Evolutionary conservation across 208 protist species (phyloP).

Genomic region (Endotrypanum monterogeii): DNA sequence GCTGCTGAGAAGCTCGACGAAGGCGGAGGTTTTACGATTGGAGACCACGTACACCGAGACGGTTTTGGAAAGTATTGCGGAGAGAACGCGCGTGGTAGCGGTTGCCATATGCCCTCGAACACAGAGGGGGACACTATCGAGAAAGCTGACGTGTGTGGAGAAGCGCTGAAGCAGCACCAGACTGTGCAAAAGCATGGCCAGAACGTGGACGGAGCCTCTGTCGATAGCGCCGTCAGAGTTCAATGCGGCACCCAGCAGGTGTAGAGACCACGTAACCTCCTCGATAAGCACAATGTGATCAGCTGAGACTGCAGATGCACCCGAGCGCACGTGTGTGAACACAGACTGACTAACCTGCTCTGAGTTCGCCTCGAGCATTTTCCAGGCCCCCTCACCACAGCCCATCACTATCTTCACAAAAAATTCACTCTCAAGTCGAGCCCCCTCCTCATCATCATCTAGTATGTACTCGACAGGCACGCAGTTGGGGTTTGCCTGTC

Average conservation of each 20-base stretch:
- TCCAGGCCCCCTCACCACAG: slow-evolving; percentile 39
- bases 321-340: slow-evolving; percentile 12
- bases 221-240: slow-evolving; percentile 22
- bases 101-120: slow-evolving; percentile 29
- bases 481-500: neutral
- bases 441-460: slow-evolving; percentile 44
- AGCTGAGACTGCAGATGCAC: neutral
- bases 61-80: slow-evolving; percentile 26
- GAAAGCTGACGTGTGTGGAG: neutral
- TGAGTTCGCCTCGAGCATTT: slow-evolving; percentile 16
- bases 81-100: slow-evolving; percentile 15
- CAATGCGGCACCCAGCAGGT: slow-evolving; percentile 29
- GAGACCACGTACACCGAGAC: slow-evolving; percentile 29
- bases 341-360: slow-evolving; percentile 9
- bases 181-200: slow-evolving; percentile 28
- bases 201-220: slow-evolving; percentile 14
- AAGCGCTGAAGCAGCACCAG: slow-evolving; percentile 24
- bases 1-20: slow-evolving; percentile 29
- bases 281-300: slow-evolving; percentile 25
- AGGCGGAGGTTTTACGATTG: slow-evolving; percentile 34
- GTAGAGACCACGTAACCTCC: slow-evolving; percentile 34
- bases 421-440: slow-evolving; percentile 51
- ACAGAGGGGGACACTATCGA: slow-evolving; percentile 13
- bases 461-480: slow-evolving; percentile 32
- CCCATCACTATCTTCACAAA: slow-evolving; percentile 35